Evolutionary conservation across 176 grass and related monocot species (phyloP), one percentile per base, ranked within the genome.

Genomic region (Miscanthus lutarioriparius): DNA sequence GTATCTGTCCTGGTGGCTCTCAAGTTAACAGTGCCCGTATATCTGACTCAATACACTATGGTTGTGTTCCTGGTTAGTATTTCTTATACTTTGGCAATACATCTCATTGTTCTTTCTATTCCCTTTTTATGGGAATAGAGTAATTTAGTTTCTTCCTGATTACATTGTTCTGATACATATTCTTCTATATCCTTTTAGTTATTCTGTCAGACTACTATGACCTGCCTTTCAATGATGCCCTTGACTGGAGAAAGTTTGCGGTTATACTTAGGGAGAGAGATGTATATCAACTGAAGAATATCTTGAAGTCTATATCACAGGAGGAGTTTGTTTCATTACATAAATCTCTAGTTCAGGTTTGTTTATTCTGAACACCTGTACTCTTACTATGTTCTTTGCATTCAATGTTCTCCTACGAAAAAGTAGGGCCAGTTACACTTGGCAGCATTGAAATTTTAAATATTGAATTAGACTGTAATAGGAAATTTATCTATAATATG

Each of bases 1-100:
- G 96, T 79, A 99, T 96, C 45, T 99, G 96, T 86, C 96, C 96
- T 87, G 96, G 93, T 86, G 96, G 96, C 2, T 99, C 93, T 78
- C 96, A 99, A 93, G 96, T 99, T 78, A 99, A 99, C 26, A 99
- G 96, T 88, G 96, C 96, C 11, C 93, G 93, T 20, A 89, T 99
- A 86, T 82, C 92, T 79, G 96, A 96, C 67, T 95, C 93, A 61
- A 99, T 99, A 87, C 93, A 99, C 79, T 99, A 99, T 79, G 96
- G 93, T 40, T 99, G 93, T 82, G 87, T 99, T 41, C 96, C 96
- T 86, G 96, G 96, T 99, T 69, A 92, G 92, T 82, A 75, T 63
- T 77, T 85, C 4, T 37, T 44, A 20, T 13, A 80, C 67, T 70
- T 87, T 30, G 3, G n/a, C 30, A 40, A 64, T 67, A 64, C 58